These are phyloP conservation scores for Rhododendron griersonianum DNA, from an alignment of 148 eudicot species.

Conservation along the genomic window DNA sequence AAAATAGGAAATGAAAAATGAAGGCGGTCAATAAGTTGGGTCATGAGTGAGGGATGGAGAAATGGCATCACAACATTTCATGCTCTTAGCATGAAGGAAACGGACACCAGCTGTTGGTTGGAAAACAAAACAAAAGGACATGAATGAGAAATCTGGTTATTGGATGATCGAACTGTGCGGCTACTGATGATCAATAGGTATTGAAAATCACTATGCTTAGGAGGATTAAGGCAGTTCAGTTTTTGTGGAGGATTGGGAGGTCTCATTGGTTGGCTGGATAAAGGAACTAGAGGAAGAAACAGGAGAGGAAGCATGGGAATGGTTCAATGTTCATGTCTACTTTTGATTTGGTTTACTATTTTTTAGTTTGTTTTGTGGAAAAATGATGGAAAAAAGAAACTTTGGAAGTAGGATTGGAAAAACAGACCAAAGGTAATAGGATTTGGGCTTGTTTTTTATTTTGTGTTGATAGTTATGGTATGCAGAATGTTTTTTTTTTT, in stretches of 20 bases:
- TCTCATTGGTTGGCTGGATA: not conserved
- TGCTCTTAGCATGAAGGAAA: conserved; percentile 11
- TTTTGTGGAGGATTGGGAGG: not conserved
- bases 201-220: not conserved
- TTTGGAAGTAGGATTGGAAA: not conserved
- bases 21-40: conserved; percentile 13
- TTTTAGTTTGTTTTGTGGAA: not conserved
- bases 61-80: conserved; percentile 6
- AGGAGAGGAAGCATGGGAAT: not conserved
- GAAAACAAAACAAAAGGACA: not conserved
- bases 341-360: not conserved
- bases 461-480: not conserved
- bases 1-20: conserved; percentile 2
- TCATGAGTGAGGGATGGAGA: conserved; percentile 4
- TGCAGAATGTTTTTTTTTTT: not conserved
- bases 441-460: not conserved
- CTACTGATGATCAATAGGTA: not conserved
- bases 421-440: not conserved
- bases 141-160: not conserved
- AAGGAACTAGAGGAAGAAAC: conserved; percentile 4
- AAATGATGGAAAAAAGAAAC: not conserved
- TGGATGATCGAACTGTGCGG: not conserved
- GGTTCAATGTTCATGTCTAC: not conserved
- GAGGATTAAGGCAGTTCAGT: not conserved
- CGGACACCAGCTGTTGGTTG: conserved; percentile 23